Evolutionary conservation across 1,284 basidiomycete species (phyloP), one percentile per base, ranked within the genome.

Genomic region (Entoloma clypeatum): DNA sequence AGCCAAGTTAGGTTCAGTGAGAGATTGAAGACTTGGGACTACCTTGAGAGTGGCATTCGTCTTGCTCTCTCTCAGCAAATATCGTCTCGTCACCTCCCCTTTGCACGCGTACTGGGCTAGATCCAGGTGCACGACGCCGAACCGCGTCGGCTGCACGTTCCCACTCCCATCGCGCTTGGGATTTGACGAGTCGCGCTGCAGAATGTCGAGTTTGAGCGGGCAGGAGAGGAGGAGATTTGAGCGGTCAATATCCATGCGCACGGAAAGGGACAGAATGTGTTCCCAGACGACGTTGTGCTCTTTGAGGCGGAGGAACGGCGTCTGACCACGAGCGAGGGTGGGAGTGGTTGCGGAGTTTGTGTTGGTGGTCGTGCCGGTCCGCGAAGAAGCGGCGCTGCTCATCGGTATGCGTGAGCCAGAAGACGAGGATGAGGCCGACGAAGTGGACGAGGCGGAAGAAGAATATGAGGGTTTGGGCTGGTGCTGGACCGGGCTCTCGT

Each of bases 1-100:
- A 24, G 8, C 32, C 29, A 38, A 39, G 39, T 32, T 17, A 39
- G 36, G 14, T 25, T 8, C 32, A 25, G 22, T 28, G 23, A 43
- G 11, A 36, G 23, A 7, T 11, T 8, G 9, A 9, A 9, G 10
- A 22, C 3, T 14, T 17, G 18, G 26, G 5, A 10, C 25, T 41
- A 82, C 78, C 67, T 81, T 82, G 36, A 91, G 69, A 2, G 81
- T 83, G 0, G 87, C 85, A 49, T 91, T 91, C 30, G 81, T 86
- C 61, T 84, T 86, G 58, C 81, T 86, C 51, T 87, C 74, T 39
- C 77, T 68, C 5, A 91, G 65, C 10, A 91, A 70, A 59, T 88
- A 87, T 16, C 78, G 72, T 11, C 87, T 71, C 2, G 77, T 80
- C 19, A 89, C 74, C 10, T 68, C 62, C 2, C 83, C 81, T 7